phyloP scores from a whole-genome alignment of 768 basidiomycete species.

The Agrocybe praecox region DNA sequence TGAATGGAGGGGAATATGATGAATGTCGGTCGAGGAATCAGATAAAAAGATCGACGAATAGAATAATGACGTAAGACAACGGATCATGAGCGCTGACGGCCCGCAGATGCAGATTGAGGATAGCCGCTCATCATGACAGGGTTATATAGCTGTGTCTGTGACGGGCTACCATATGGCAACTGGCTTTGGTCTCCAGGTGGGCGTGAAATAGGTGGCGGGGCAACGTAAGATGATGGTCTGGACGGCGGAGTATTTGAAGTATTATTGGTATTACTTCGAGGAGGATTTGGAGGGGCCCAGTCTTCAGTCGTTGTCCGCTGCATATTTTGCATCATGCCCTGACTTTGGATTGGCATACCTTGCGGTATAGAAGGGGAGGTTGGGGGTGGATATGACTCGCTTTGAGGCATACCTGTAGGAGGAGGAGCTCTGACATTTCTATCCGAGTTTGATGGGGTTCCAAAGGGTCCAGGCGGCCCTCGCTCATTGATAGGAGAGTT shows the following conservation, averaged over 20 bases:
- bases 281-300: constrained; percentile 38
- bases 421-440: constrained; percentile 19
- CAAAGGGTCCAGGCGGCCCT: constrained; percentile 35
- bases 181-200: constrained; percentile 28
- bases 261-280: constrained; percentile 41
- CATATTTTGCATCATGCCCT: constrained; percentile 46
- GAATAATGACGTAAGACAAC: constrained; percentile 19
- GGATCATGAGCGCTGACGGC: constrained; percentile 54
- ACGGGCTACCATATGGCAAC: background rate
- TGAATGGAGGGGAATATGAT: constrained; percentile 21
- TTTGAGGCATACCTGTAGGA: constrained; percentile 43
- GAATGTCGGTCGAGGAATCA: constrained; percentile 17
- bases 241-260: constrained; percentile 39
- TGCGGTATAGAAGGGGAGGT: constrained; percentile 51
- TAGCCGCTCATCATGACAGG: constrained; percentile 53
- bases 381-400: constrained; percentile 35
- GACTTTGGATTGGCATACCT: constrained; percentile 42
- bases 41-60: constrained; percentile 9
- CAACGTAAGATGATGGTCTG: constrained; percentile 55
- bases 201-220: constrained; percentile 38
- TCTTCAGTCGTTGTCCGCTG: constrained; percentile 47
- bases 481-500: constrained; percentile 48
- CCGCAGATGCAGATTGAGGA: constrained; percentile 36
- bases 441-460: constrained; percentile 39
- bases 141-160: constrained; percentile 32